Percentiles rank a stretch among this genome's conserved stretches.
phyloP scores from a whole-genome alignment of 345 rosid genomes.

The Noccaea bulbosa region DNA sequence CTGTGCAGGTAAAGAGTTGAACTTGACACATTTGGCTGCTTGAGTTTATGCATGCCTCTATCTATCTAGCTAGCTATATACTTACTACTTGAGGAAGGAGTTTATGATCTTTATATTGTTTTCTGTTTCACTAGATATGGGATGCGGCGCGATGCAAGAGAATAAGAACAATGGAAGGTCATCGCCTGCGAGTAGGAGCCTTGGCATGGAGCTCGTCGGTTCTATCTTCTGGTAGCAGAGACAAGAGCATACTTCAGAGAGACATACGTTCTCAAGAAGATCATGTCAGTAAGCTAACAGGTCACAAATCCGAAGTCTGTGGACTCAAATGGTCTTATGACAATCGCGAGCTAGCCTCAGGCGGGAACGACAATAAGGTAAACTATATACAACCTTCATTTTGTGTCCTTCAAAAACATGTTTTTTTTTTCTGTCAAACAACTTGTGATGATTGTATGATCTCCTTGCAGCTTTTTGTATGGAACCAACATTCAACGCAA shows the following conservation, averaged over 20 bases:
- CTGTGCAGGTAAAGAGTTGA: constrained; percentile 69
- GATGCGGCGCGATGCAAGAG: constrained; percentile 82
- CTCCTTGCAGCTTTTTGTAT: constrained; percentile 81
- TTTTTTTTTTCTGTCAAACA: background rate
- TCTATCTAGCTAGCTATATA: background rate
- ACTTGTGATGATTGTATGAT: constrained; percentile 32
- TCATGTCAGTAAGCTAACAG: constrained; percentile 81
- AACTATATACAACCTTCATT: constrained; percentile 38
- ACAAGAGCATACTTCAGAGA: constrained; percentile 89
- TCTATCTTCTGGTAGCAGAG: constrained; percentile 96
- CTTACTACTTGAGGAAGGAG: too few species aligned
- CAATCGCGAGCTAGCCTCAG: constrained; percentile 97
- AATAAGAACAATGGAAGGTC: constrained; percentile 96
- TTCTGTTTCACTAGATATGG: constrained; percentile 65
- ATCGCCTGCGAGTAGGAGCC: constrained; percentile 90
- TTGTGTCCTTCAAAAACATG: background rate
- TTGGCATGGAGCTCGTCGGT: constrained; percentile 90
- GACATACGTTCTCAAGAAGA: constrained; percentile 84
- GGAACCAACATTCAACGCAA: constrained; percentile 96
- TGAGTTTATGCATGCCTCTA: constrained; percentile 2
- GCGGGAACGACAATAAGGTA: constrained; percentile 97
- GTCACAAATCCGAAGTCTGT: constrained; percentile 99
- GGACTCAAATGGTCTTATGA: constrained; percentile 98
- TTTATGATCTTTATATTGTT: background rate
- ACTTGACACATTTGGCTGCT: constrained; percentile 3